Base-by-base conservation (phyloP, 139 green algal species). In the Tetratostichococcus sp. region DNA sequence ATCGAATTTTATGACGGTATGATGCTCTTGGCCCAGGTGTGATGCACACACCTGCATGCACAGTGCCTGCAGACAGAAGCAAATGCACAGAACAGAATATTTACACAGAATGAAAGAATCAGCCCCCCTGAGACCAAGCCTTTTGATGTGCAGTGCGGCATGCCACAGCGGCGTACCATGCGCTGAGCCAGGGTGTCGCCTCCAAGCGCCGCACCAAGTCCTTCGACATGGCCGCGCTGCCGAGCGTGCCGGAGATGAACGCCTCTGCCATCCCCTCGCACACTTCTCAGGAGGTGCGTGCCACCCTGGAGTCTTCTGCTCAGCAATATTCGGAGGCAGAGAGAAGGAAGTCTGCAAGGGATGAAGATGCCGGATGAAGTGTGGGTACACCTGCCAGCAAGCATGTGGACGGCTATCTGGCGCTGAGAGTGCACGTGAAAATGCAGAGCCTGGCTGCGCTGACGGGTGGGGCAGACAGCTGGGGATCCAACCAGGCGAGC, bases 1-100 rank as follows among this genome's bases (percentile, higher is more conserved):
- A 86, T 97, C 1, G 92, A 97, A 71, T 98, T 92, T 42, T 98
- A 91, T 69, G 94, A 98, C 72, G 77, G 50, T 62, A 17, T 5
- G 50, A n/a, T 25, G 17, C 76, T 17, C 77, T 85, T 16, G 71
- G 77, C n/a, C 84, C 76, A 62, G 70, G 69, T 76, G 11, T 50
- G 39, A 50, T 50, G 39, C 8, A 6, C 39, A 50, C 6, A 11
- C 39, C 39, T 21, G 11, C 11, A n/a, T n/a, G n/a, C n/a, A n/a
- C n/a, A n/a, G n/a, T n/a, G n/a, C n/a, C n/a, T n/a, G n/a, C n/a
- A n/a, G n/a, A n/a, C n/a, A n/a, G n/a, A n/a, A n/a, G n/a, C n/a
- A n/a, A n/a, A n/a, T n/a, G n/a, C n/a, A n/a, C n/a, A n/a, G n/a
- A n/a, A n/a, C n/a, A n/a, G n/a, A n/a, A n/a, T n/a, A n/a, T n/a